A percentile compares a stretch with the other conserved stretches of the same genome.
Evolutionary conservation across 73 alveolate genomes (phyloP).

Genomic region (Paraurostyla sp.): DNA sequence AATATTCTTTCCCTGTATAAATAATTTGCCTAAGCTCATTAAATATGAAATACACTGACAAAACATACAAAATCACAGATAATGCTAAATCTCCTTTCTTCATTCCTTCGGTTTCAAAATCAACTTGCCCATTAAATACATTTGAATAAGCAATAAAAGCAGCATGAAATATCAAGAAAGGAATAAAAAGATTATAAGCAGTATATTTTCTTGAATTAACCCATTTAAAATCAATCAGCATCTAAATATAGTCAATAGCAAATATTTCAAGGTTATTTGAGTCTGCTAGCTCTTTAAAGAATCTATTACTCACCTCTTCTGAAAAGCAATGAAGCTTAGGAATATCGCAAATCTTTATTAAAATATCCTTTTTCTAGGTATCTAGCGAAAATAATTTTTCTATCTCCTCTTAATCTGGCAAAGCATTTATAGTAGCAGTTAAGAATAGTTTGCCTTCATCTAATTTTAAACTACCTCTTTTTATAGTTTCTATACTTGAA

Average conservation of each 20-base stretch:
- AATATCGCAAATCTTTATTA: not conserved
- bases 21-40: constrained; percentile 36
- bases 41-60: constrained; percentile 5
- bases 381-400: not conserved
- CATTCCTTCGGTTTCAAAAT: not conserved
- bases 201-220: not conserved
- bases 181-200: not conserved
- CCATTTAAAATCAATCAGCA: constrained; percentile 36
- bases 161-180: constrained; percentile 29
- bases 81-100: constrained; percentile 4
- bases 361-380: not conserved
- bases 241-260: not conserved
- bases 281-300: not conserved
- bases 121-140: constrained; percentile 14
- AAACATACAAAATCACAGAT: not conserved
- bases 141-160: constrained; percentile 46
- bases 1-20: not conserved
- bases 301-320: not conserved
- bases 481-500: not conserved
- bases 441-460: not conserved
- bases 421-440: not conserved
- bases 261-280: not conserved
- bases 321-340: not conserved
- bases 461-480: not conserved
- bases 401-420: not conserved